These are phyloP conservation scores for Sphenostylis stenocarpa DNA, from an alignment of 306 rosid species.

Conservation along the genomic window DNA sequence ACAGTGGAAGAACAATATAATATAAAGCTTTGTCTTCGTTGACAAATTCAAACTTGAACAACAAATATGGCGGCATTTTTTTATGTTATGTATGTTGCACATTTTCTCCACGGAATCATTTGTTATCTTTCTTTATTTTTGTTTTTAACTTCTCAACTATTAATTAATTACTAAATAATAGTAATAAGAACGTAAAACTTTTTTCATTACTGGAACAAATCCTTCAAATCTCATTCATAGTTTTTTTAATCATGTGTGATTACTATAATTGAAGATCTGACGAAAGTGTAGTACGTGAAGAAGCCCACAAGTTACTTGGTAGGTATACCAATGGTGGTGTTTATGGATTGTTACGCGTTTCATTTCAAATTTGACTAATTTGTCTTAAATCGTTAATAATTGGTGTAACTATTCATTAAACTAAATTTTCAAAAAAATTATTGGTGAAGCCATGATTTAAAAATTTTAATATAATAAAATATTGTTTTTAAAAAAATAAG, in stretches of 20 bases:
- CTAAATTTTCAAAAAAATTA: not conserved
- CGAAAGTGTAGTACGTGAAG: not conserved
- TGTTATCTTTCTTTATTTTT: not conserved
- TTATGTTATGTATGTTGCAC: not conserved
- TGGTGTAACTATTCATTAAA: not conserved
- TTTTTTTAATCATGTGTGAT: not conserved
- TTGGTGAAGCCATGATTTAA: not conserved
- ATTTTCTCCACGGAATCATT: not conserved
- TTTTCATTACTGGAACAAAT: not conserved
- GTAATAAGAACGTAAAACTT: not conserved
- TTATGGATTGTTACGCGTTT: not conserved
- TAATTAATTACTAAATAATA: not conserved
- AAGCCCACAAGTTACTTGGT: not conserved
- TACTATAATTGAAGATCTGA: not conserved
- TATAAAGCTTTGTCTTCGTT: not conserved
- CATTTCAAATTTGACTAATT: not conserved
- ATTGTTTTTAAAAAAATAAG: not conserved
- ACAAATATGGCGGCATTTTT: constrained; percentile 2
- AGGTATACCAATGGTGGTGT: not conserved
- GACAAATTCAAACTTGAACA: not conserved
- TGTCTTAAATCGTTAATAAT: not conserved
- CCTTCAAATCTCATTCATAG: not conserved
- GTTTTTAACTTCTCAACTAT: not conserved
- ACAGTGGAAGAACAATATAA: not conserved
- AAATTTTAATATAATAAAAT: not conserved